Percentiles rank a stretch among this genome's conserved stretches.
Evolutionary conservation across 306 rosid species (phyloP).

Genomic region (Ochetophila trinervis): DNA sequence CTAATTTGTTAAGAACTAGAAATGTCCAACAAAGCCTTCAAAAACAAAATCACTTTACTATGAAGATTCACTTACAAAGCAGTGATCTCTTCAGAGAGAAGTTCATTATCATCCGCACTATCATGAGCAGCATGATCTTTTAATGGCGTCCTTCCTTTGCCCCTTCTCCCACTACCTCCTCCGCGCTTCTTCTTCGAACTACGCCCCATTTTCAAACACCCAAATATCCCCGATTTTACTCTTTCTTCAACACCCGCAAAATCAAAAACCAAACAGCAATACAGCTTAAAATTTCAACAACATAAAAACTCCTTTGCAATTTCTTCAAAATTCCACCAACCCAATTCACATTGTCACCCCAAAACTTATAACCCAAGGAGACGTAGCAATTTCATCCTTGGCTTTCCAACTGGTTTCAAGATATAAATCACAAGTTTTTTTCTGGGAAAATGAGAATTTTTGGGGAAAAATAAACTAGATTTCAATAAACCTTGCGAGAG

Average conservation of each 20-base stretch:
- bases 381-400: too few relatives aligned
- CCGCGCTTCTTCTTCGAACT: conserved; percentile 69
- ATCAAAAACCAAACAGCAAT: background rate
- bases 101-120: conserved; percentile 46
- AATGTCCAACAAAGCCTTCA: background rate
- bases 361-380: too few relatives aligned
- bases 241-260: conserved; percentile 6
- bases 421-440: too few relatives aligned
- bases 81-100: conserved; percentile 82
- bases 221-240: background rate
- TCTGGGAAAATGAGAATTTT: too few relatives aligned
- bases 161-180: conserved; percentile 56
- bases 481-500: too few relatives aligned
- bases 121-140: conserved; percentile 53
- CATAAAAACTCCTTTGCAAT: background rate
- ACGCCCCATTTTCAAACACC: conserved; percentile 50
- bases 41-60: conserved; percentile 10
- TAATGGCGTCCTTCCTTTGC: conserved; percentile 59
- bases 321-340: background rate
- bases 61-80: conserved; percentile 55
- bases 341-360: conserved; percentile 1
- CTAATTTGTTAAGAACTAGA: too few relatives aligned
- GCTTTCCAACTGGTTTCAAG: too few relatives aligned
- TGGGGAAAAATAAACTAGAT: too few relatives aligned
- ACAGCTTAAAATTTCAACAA: too few relatives aligned